Conservation (phyloP, 2,329 filamentous ascomycete species). For the Fusarium devonianum region DNA sequence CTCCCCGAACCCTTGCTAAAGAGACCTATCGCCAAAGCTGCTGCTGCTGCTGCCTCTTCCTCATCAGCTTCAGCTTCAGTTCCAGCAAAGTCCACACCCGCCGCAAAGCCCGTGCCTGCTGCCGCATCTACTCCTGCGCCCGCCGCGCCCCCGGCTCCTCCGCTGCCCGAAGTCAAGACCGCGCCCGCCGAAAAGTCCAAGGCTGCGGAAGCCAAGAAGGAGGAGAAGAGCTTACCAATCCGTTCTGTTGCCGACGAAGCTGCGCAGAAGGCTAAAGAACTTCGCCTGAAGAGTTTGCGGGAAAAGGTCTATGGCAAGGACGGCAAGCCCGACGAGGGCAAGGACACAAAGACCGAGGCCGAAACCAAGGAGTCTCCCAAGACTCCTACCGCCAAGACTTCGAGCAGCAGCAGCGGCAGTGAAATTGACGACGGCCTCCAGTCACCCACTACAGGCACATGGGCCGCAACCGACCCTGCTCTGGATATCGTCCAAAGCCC, state of each 20-base stretch:
- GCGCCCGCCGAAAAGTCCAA: conserved; percentile 19
- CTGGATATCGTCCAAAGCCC: conserved; percentile 53
- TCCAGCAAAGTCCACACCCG: no score
- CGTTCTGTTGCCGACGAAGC: conserved; percentile 70
- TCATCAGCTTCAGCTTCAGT: no score
- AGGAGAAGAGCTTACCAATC: conserved; percentile 52
- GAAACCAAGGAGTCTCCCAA: conserved; percentile 2
- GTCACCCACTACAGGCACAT: conserved; percentile 55
- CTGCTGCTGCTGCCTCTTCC: conserved; percentile 30
- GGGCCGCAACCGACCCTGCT: conserved; percentile 43
- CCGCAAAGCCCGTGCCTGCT: no score
- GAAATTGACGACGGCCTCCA: conserved; percentile 50
- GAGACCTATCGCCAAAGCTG: conserved; percentile 40
- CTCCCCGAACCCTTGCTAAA: conserved; percentile 49
- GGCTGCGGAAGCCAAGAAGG: conserved; percentile 33
- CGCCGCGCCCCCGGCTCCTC: conserved; percentile 37
- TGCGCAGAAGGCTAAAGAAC: conserved; percentile 68
- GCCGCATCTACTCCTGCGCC: no score
- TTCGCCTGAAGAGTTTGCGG: conserved; percentile 60
- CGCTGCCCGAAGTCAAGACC: conserved; percentile 37
- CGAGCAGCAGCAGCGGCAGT: conserved; percentile 13
- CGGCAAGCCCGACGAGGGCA: conserved; percentile 16
- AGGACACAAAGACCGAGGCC: conserved; percentile 3
- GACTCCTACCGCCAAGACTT: conserved; percentile 14
- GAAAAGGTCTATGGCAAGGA: conserved; percentile 63